phyloP scores from a whole-genome alignment of 2,329 filamentous ascomycete genomes.

The Alternaria solani region DNA sequence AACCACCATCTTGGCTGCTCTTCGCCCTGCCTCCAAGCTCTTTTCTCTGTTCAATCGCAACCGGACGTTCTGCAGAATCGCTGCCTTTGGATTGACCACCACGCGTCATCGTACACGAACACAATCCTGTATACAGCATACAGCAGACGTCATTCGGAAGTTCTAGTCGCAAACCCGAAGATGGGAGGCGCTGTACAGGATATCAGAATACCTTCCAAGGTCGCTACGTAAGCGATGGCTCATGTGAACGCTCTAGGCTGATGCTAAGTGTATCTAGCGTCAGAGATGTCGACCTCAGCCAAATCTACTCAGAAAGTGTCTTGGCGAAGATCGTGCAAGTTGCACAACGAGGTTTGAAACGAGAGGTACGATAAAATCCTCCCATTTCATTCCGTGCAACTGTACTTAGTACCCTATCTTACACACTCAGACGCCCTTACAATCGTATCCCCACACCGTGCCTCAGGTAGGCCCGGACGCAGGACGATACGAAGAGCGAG shows the following conservation, averaged over 20 bases:
- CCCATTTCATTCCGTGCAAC: not conserved
- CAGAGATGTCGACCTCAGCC: constrained; percentile 36
- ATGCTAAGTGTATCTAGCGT: constrained; percentile 20
- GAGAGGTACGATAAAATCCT: constrained; percentile 23
- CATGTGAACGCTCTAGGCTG: not conserved
- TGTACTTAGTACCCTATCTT: not conserved
- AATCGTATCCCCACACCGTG: constrained; percentile 45
- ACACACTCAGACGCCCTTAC: constrained; percentile 32
- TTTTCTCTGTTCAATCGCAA: not conserved
- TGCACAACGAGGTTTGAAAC: constrained; percentile 38
- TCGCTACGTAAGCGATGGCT: constrained; percentile 17
- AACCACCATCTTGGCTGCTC: constrained; percentile 6
- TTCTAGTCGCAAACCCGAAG: not conserved
- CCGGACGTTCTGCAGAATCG: not conserved
- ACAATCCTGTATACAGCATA: too few species aligned
- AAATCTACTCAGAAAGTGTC: constrained; percentile 42
- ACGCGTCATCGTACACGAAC: not conserved
- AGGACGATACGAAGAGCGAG: constrained; percentile 45
- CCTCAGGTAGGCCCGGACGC: constrained; percentile 35
- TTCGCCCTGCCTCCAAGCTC: constrained; percentile 1
- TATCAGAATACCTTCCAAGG: not conserved
- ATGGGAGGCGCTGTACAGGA: constrained; percentile 15
- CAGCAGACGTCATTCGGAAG: not conserved
- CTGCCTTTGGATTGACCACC: not conserved
- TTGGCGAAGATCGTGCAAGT: constrained; percentile 46